Base-by-base conservation (phyloP, 2,329 filamentous ascomycete species). In the Sporothrix euskadiensis region DNA sequence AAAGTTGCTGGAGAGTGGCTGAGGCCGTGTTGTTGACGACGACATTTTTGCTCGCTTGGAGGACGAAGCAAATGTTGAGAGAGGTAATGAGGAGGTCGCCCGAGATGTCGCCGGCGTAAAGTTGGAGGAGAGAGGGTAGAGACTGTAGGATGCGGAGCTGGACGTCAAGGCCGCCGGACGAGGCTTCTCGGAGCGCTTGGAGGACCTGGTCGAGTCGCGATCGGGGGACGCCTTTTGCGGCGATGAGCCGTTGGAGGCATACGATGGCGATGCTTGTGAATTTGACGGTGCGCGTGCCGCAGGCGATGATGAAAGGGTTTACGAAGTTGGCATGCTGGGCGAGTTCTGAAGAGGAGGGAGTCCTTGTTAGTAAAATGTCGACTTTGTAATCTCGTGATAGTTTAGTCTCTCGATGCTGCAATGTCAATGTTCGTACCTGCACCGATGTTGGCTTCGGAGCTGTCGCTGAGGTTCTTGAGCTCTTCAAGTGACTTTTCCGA, bases 131-230 rank as follows among this genome's bases (percentile, higher is more conserved):
- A 1, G 94, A 93, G 4, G 96, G 96, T 19, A 99, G 83, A 0
- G 94, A 94, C 81, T 99, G 96, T 16, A 99, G 84, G 71, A 98
- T 96, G 82, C 98, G 98, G 77, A 99, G 88, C 80, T 99, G 96
- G 2, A 98, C 92, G 83, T 99, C 96, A 74, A 97, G 83, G 16
- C 89, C 85, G 79, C 93, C 91, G 81, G 85, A 94, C 77, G 93
- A 92, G 68, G 93, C 94, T 80, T 97, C 93, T 80, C 91, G 91
- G 77, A 99, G 87, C 8, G 94, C 94, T 79, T 97, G 92, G 3
- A 99, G 86, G 16, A 97, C 92, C 80, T 97, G 94, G 80, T 91
- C 91, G 72, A 99, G 84, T 77, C 94, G 91, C 71, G 91, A 89
- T 76, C 90, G 88, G 0, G 96, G 92, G 57, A 99, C 85, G 8